Evolutionary conservation across 2,329 filamentous ascomycete species (phyloP).

Genomic region (Aspergillus sp.): DNA sequence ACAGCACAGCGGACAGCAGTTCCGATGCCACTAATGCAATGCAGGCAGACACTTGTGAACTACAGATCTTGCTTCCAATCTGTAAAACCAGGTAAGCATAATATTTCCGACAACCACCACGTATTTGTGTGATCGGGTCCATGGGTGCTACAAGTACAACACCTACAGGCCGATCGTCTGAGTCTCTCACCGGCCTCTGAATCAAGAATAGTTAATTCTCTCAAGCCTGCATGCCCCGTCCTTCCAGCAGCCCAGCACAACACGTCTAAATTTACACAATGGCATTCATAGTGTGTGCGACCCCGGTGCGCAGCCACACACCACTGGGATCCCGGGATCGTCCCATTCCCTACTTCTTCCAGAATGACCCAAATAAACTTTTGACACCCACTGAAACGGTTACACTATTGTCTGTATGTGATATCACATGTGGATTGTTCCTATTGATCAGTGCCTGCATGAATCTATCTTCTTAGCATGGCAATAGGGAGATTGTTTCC

Average conservation of each 20-base stretch:
- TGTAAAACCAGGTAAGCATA: not conserved
- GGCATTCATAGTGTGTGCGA: not conserved
- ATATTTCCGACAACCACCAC: not conserved
- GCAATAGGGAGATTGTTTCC: not conserved
- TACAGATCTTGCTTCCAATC: not conserved
- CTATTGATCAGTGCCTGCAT: not conserved
- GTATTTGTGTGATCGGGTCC: not conserved
- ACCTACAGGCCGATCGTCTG: not conserved
- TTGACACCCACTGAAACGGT: constrained; percentile 10
- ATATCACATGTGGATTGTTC: constrained; percentile 10
- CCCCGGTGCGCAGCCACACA: not conserved
- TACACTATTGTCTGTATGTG: constrained; percentile 9
- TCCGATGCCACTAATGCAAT: not conserved
- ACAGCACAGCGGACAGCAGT: not conserved
- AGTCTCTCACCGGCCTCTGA: not conserved
- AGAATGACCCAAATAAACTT: not conserved
- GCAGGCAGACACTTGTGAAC: not conserved
- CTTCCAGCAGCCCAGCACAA: not conserved
- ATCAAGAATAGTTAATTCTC: not conserved
- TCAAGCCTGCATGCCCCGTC: not conserved
- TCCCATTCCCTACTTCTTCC: not conserved
- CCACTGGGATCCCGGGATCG: not conserved
- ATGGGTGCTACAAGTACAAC: not conserved
- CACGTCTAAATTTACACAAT: not conserved
- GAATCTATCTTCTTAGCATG: not conserved